phyloP scores from a whole-genome alignment of 2,329 filamentous ascomycete genomes.

The Ophiostoma populinum region DNA sequence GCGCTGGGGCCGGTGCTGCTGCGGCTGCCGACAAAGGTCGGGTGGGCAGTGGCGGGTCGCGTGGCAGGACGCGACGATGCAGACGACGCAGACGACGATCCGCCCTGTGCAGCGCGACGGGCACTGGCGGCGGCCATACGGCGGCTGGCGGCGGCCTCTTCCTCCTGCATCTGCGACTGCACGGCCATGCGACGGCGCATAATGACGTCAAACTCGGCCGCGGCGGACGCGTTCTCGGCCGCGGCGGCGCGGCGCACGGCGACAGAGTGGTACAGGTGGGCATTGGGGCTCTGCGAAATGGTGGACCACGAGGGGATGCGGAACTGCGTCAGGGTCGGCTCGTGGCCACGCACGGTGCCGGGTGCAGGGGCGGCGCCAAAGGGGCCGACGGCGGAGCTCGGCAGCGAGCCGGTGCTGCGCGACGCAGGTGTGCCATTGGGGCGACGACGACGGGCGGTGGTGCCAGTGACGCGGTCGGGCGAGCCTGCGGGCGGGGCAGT shows the following conservation, averaged over 20 bases:
- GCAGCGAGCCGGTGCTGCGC: no score
- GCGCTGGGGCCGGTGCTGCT: conserved; percentile 12
- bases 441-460: conserved; percentile 8
- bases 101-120: conserved; percentile 5
- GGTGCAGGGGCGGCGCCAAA: no score
- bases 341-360: conserved; percentile 16
- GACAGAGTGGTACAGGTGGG: conserved; percentile 45
- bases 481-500: conserved; percentile 19
- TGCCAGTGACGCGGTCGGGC: conserved; percentile 5
- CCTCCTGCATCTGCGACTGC: conserved; percentile 22
- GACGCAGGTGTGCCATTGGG: no score
- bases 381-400: no score
- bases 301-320: conserved; percentile 42
- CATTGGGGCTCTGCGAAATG: conserved; percentile 33
- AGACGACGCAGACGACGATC: no score
- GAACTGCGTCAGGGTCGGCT: conserved; percentile 33
- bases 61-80: conserved; percentile 3
- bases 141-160: conserved; percentile 15
- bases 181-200: conserved; percentile 17
- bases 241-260: conserved; percentile 41
- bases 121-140: conserved; percentile 6
- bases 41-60: background rate
- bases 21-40: background rate
- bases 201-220: conserved; percentile 15
- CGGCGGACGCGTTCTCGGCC: conserved; percentile 20